Evolutionary conservation across 352 stramenopile species (phyloP), one percentile per base, ranked within the genome.

Genomic region (Sclerospora graminicola): DNA sequence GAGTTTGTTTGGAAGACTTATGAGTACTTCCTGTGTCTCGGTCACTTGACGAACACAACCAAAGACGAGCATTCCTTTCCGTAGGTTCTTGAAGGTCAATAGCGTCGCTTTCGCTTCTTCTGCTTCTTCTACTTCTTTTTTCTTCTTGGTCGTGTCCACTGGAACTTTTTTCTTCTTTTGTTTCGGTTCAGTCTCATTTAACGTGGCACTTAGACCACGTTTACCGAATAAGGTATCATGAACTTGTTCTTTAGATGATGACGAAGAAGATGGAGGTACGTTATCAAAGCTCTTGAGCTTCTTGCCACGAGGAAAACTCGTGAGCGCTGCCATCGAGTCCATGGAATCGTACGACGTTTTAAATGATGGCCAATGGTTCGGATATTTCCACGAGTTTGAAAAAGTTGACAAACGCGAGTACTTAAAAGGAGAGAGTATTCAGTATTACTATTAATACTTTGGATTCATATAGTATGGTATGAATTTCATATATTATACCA

Each of bases 1-100:
- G 44, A 97, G 77, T 40, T 96, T 95, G 67, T 95, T 97, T 3
- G 90, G 91, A 35, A 98, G 63, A 29, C 66, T 88, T 24, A 98
- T 52, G 18, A 97, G 58, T 27, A 94, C 61, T 48, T 84, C 71
- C 24, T 57, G 64, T 29, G 82, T 66, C 42, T 95, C 71, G 43
- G 74, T 82, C 10, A 97, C 62, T 61, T 97, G 84, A 19, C 86
- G 73, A 43, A 98, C 68, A 42, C 82, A 82, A 16, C 84, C 90
- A 14, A 98, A 60, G 13, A 98, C 50, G 41, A 77, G 53, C 61
- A 78, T 55, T 18, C 72, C 70, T 46, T 84, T 84, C 53, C 53
- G 66, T 40, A 91, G 54, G 19, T 50, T 57, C 48, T 85, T 85
- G 64, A 86, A 94, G 35, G 53, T 87, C 11, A 91, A 55, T 60